These are phyloP conservation scores for Dothiorella sarmentorum DNA, from an alignment of 2,329 filamentous ascomycete genomes.

Conservation along the genomic window DNA sequence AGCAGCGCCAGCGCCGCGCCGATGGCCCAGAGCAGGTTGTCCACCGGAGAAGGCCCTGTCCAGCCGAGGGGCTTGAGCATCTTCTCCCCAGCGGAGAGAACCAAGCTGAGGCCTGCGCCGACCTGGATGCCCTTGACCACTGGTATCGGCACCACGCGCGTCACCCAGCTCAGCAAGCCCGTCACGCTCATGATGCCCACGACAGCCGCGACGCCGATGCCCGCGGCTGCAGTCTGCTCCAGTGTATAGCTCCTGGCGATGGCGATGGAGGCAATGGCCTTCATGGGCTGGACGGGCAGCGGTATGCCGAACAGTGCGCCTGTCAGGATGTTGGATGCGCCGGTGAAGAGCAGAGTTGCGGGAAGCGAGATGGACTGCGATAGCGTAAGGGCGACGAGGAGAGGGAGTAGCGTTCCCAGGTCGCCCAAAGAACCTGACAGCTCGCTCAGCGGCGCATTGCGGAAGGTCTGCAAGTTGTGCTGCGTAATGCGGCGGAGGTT, in stretches of 20 bases:
- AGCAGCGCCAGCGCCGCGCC: conserved; percentile 70
- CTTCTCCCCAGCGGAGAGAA: conserved; percentile 69
- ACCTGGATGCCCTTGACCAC: conserved; percentile 95
- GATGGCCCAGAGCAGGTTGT: conserved; percentile 78
- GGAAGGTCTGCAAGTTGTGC: conserved; percentile 57
- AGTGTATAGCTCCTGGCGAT: conserved; percentile 65
- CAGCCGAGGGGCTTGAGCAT: conserved; percentile 68
- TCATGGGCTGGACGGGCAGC: conserved; percentile 84
- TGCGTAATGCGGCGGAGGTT: conserved; percentile 29
- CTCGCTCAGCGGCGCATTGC: conserved; percentile 62
- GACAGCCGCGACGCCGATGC: conserved; percentile 70
- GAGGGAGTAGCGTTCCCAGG: conserved; percentile 81
- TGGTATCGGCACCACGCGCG: conserved; percentile 72
- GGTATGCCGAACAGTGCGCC: conserved; percentile 83
- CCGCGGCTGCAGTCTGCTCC: conserved; percentile 74
- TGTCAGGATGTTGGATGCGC: conserved; percentile 79
- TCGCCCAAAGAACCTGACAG: conserved; percentile 87
- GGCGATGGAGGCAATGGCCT: conserved; percentile 88
- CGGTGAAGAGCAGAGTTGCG: conserved; percentile 83
- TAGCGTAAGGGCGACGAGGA: conserved; percentile 80
- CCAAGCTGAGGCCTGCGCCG: conserved; percentile 79
- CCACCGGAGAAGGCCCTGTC: conserved; percentile 61
- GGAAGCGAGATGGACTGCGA: conserved; percentile 77
- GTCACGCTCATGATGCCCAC: conserved; percentile 76
- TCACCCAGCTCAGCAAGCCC: conserved; percentile 71